Evolutionary conservation across 441 rosid genomes (phyloP).

Genomic region (Biscutella auriculata): DNA sequence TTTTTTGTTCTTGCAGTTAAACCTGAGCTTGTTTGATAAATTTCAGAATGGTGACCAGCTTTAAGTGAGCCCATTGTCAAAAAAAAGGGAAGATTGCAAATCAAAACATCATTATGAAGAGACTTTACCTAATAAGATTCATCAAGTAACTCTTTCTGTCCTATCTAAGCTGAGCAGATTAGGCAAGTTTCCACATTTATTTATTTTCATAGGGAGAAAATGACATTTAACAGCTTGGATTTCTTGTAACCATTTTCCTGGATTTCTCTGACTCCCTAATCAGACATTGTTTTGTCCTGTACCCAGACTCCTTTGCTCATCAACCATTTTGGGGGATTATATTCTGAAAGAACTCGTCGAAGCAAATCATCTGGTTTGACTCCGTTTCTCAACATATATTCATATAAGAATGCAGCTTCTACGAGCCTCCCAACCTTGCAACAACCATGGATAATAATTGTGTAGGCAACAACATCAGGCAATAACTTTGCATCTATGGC

Average conservation of each 20-base stretch:
- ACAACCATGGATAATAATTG: slow-evolving; percentile 33
- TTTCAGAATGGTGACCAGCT: neutral
- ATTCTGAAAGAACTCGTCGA: slow-evolving; percentile 16
- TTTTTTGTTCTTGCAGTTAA: neutral
- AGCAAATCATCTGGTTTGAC: slow-evolving; percentile 29
- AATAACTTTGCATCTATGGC: slow-evolving; percentile 22
- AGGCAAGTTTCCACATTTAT: neutral
- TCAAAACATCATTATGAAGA: neutral
- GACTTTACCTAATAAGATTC: slow-evolving; percentile 8
- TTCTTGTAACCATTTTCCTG: neutral
- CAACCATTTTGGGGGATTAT: slow-evolving; percentile 17
- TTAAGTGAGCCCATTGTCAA: neutral
- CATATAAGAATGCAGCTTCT: slow-evolving; percentile 29
- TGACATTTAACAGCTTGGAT: neutral
- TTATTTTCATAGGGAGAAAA: neutral
- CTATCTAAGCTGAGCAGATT: neutral
- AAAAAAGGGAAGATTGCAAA: neutral
- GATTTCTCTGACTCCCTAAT: neutral
- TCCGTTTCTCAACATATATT: slow-evolving; percentile 24
- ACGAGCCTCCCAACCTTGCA: slow-evolving; percentile 31
- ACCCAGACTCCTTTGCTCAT: neutral
- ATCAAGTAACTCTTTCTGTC: neutral
- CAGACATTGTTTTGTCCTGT: neutral
- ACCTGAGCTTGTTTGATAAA: neutral
- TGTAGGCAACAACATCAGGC: slow-evolving; percentile 39